phyloP scores from a whole-genome alignment of 306 rosid genomes.

The Ziziphus jujuba region DNA sequence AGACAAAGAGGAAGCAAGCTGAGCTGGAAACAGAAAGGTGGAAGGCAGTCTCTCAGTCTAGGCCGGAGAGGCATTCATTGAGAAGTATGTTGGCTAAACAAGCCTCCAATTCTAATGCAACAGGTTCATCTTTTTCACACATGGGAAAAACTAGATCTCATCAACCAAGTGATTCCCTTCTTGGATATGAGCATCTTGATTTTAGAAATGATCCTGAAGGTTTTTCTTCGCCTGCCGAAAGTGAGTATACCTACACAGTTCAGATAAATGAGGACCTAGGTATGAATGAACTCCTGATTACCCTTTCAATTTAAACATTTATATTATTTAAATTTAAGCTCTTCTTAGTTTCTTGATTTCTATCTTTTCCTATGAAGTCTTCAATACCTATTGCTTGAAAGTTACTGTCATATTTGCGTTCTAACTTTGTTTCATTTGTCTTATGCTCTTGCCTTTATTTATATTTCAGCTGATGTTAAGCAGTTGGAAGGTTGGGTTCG shows the following conservation, averaged over 20 bases:
- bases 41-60: slow-evolving; percentile 80
- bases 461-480: slow-evolving; percentile 58
- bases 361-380: neutral
- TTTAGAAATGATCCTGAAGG: slow-evolving; percentile 37
- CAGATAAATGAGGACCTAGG: slow-evolving; percentile 54
- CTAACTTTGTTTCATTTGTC: slow-evolving; percentile 10
- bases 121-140: slow-evolving; percentile 45
- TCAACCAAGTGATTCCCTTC: slow-evolving; percentile 28
- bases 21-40: slow-evolving; percentile 76
- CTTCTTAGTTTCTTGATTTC: neutral
- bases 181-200: slow-evolving; percentile 30
- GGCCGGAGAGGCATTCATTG: slow-evolving; percentile 72
- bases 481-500: slow-evolving; percentile 76
- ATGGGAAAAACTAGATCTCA: slow-evolving; percentile 30
- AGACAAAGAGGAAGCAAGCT: slow-evolving; percentile 88
- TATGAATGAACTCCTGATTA: slow-evolving; percentile 38
- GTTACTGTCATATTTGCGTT: neutral
- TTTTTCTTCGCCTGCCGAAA: slow-evolving; percentile 42
- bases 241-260: slow-evolving; percentile 24
- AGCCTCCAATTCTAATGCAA: slow-evolving; percentile 38
- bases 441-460: slow-evolving; percentile 15
- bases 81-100: slow-evolving; percentile 68
- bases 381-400: neutral
- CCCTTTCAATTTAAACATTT: neutral
- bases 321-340: neutral